phyloP scores from a whole-genome alignment of 345 rosid genomes.

The Limnanthes douglasii region DNA sequence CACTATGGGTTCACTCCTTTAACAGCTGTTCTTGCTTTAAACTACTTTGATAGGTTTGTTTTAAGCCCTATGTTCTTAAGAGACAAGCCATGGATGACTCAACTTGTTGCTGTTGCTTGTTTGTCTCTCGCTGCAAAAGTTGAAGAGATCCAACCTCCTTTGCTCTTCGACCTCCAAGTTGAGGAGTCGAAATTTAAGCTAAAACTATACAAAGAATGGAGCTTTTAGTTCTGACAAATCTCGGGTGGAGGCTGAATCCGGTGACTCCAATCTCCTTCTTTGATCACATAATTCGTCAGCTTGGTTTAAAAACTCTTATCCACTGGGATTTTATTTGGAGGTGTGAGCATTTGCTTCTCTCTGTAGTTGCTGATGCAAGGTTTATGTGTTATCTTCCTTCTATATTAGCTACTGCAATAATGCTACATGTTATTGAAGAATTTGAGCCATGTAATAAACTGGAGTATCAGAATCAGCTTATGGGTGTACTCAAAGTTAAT shows the following conservation, averaged over 20 bases:
- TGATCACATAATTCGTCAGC: conserved; percentile 43
- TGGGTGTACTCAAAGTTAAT: conserved; percentile 39
- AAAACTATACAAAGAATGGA: conserved; percentile 66
- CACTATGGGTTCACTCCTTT: too few species aligned
- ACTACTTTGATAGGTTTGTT: too few species aligned
- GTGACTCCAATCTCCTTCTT: conserved; percentile 57
- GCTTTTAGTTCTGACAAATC: conserved; percentile 48
- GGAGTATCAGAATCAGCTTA: conserved; percentile 47
- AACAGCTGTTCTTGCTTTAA: too few species aligned
- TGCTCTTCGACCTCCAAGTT: conserved; percentile 58
- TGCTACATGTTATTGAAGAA: conserved; percentile 54
- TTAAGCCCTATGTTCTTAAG: too few species aligned
- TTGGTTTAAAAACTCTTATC: conserved; percentile 30
- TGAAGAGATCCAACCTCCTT: conserved; percentile 60
- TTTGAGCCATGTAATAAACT: conserved; percentile 31
- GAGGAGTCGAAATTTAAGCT: conserved; percentile 40
- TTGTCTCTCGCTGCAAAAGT: conserved; percentile 62
- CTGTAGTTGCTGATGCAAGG: conserved; percentile 57
- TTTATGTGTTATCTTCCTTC: conserved; percentile 45
- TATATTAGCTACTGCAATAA: conserved; percentile 55
- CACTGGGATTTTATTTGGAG: conserved; percentile 55
- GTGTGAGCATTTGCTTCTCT: conserved; percentile 70
- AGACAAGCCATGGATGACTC: conserved; percentile 57
- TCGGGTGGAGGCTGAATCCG: conserved; percentile 69
- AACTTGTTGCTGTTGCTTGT: conserved; percentile 60